Conservation (phyloP, 768 basidiomycete genomes). For the Psilocybe sp. region DNA sequence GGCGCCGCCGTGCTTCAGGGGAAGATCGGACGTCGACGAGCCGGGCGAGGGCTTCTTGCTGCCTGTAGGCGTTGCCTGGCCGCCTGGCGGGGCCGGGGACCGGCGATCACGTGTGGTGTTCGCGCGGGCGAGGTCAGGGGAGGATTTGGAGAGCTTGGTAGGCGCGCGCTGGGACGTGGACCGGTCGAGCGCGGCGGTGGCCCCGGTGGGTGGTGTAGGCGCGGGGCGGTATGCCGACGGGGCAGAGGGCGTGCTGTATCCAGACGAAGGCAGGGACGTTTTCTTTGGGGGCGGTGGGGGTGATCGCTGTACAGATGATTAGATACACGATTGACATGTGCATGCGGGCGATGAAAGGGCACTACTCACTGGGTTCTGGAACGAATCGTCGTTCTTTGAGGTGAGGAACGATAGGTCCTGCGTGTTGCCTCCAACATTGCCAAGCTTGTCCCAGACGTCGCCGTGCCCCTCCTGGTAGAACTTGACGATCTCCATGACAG, state of each 20-base stretch:
- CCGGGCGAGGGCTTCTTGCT: slow-evolving; percentile 52
- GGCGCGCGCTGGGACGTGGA: slow-evolving; percentile 84
- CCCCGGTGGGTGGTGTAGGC: slow-evolving; percentile 66
- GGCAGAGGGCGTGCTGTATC: slow-evolving; percentile 26
- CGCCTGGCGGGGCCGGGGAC: slow-evolving; percentile 37
- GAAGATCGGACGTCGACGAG: slow-evolving; percentile 57
- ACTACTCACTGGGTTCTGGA: slow-evolving; percentile 54
- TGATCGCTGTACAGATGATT: slow-evolving; percentile 32
- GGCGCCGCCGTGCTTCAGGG: slow-evolving; percentile 35
- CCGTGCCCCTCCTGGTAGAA: slow-evolving; percentile 91
- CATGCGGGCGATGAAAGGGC: slow-evolving; percentile 13
- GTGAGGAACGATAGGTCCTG: slow-evolving; percentile 22
- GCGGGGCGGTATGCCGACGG: slow-evolving; percentile 72
- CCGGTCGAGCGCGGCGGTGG: slow-evolving; percentile 74
- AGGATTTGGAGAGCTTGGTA: slow-evolving; percentile 39
- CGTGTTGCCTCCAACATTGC: slow-evolving; percentile 41
- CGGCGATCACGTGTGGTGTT: slow-evolving; percentile 69
- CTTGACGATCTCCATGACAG: slow-evolving; percentile 98
- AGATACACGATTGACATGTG: not conserved
- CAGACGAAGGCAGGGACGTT: slow-evolving; percentile 18
- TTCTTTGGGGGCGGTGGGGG: slow-evolving; percentile 52
- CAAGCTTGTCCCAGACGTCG: slow-evolving; percentile 86
- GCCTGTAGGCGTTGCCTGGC: slow-evolving; percentile 21
- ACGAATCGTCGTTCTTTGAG: slow-evolving; percentile 42
- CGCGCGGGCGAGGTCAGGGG: slow-evolving; percentile 55